Conservation (phyloP, 2,329 filamentous ascomycete species). For the Cladobotryum mycophilum region DNA sequence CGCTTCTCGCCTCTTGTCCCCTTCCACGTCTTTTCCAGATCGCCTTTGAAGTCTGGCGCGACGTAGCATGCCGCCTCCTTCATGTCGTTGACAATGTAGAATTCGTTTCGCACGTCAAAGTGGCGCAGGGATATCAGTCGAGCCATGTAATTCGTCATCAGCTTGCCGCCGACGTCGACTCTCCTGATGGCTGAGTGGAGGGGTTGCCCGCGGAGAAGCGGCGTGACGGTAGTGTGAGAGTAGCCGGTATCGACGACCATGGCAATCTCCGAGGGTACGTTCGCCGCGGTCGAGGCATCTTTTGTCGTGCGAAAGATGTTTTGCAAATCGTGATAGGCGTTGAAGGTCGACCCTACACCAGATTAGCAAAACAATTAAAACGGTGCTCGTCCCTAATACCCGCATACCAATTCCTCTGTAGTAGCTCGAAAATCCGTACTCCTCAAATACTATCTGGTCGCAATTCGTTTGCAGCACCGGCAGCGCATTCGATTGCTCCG, state of each 20-base stretch:
- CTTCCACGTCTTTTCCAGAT: constrained; percentile 83
- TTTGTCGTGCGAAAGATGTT: constrained; percentile 57
- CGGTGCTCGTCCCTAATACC: neutral
- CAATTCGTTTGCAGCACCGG: constrained; percentile 79
- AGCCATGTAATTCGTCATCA: constrained; percentile 88
- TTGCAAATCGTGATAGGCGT: constrained; percentile 76
- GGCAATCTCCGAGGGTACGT: constrained; percentile 67
- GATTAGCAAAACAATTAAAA: constrained; percentile 2
- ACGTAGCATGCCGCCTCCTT: constrained; percentile 88
- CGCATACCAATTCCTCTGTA: constrained; percentile 62
- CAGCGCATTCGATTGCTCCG: constrained; percentile 79
- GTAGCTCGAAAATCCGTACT: constrained; percentile 88
- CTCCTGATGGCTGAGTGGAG: constrained; percentile 76
- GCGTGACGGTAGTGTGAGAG: constrained; percentile 86
- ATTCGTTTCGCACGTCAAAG: constrained; percentile 93
- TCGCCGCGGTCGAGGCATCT: constrained; percentile 34
- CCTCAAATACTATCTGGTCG: constrained; percentile 96
- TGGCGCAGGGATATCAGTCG: constrained; percentile 84
- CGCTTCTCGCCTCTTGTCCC: constrained; percentile 57
- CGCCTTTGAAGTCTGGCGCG: constrained; percentile 64
- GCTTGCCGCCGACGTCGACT: constrained; percentile 86
- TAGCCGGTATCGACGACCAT: constrained; percentile 88
- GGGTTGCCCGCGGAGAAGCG: constrained; percentile 72
- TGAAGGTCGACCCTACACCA: constrained; percentile 59
- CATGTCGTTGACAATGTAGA: constrained; percentile 89